Percentiles rank a stretch among this genome's conserved stretches.
Evolutionary conservation across 805 yeast genomes (phyloP).

Genomic region (Suhomyces pyralidae): DNA sequence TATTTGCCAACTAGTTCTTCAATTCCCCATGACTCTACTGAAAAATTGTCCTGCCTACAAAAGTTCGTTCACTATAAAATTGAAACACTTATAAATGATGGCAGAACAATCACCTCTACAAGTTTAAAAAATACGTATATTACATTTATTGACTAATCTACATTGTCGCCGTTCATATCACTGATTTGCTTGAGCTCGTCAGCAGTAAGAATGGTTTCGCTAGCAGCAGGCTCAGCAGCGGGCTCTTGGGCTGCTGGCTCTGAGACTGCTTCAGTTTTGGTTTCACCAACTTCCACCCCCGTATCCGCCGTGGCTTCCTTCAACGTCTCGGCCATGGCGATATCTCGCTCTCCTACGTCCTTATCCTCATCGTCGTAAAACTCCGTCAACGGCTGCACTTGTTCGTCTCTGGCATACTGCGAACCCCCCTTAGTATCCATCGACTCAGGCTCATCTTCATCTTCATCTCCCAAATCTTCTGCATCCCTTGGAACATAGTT

Average conservation of each 20-base stretch:
- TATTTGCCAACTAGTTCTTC: no score
- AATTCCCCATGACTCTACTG: no score
- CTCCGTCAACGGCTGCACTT: constrained; percentile 70
- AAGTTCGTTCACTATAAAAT: background rate
- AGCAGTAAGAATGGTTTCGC: constrained; percentile 25
- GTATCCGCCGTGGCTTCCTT: background rate
- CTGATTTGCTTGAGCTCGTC: constrained; percentile 39
- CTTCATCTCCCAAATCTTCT: constrained; percentile 84
- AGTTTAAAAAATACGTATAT: background rate
- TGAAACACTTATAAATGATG: no score
- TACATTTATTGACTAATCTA: background rate
- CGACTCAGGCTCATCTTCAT: constrained; percentile 76
- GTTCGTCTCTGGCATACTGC: constrained; percentile 74
- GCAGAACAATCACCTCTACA: no score
- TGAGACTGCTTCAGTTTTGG: background rate
- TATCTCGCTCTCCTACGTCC: constrained; percentile 35
- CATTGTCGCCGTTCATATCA: constrained; percentile 26
- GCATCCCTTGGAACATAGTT: constrained; percentile 83
- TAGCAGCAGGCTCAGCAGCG: background rate
- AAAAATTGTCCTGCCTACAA: no score
- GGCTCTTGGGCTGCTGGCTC: background rate
- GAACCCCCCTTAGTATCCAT: constrained; percentile 92
- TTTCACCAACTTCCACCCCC: background rate
- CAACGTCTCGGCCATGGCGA: constrained; percentile 8
- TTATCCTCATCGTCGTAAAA: constrained; percentile 66